A percentile compares a stretch with the other conserved stretches of the same genome.
Conservation (phyloP, 108 stramenopile species). For the Bacterosira constricta region DNA sequence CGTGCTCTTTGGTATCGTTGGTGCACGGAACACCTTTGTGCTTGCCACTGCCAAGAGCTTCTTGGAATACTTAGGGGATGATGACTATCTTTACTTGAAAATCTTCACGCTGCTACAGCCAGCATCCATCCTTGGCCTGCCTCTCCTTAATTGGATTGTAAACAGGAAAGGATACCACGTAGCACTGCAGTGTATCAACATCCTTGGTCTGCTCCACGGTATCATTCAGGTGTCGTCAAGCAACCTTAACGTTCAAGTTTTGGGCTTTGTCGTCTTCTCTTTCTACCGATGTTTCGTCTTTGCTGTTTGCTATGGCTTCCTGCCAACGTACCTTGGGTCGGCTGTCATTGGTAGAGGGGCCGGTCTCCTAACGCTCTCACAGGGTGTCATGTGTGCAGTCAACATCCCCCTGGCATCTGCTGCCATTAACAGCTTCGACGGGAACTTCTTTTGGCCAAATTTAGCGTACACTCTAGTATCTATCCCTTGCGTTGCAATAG, state of each 20-base stretch:
- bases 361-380: conserved; percentile 23
- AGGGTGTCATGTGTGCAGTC: conserved; percentile 32
- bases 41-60: conserved; percentile 46
- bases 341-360: conserved; percentile 37
- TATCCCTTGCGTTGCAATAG: conserved; percentile 20
- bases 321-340: conserved; percentile 23
- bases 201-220: conserved; percentile 29
- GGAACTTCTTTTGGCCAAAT: conserved; percentile 54
- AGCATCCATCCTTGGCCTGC: conserved; percentile 42
- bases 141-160: conserved; percentile 33
- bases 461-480: conserved; percentile 23
- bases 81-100: conserved; percentile 38
- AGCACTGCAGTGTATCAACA: conserved; percentile 26
- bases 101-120: conserved; percentile 50
- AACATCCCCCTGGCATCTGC: conserved; percentile 45
- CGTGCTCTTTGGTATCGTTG: conserved; percentile 40
- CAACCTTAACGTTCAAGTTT: conserved; percentile 50
- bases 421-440: conserved; percentile 28
- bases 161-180: conserved; percentile 28
- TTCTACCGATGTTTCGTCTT: conserved; percentile 54
- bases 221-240: conserved; percentile 18
- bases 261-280: conserved; percentile 56
- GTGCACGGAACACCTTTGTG: conserved; percentile 12
- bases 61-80: conserved; percentile 51
- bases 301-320: conserved; percentile 33